These are phyloP conservation scores for Calonectria hawksworthii DNA, from an alignment of 2,329 filamentous ascomycete genomes.

Conservation along the genomic window DNA sequence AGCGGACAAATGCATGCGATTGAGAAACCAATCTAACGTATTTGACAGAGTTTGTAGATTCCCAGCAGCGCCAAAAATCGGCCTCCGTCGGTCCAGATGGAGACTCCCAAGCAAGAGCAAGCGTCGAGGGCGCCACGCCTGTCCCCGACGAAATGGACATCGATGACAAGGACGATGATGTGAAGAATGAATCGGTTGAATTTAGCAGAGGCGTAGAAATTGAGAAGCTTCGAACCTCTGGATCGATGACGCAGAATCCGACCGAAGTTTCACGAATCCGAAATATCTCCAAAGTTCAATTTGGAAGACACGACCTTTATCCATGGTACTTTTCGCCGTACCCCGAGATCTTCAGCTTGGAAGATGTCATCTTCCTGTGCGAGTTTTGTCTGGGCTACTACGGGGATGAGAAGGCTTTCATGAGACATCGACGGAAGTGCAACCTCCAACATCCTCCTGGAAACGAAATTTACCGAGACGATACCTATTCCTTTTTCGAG, in stretches of 20 bases:
- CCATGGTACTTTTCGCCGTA: slow-evolving; percentile 99
- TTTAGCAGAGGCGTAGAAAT: slow-evolving; percentile 93
- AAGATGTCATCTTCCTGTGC: slow-evolving; percentile 94
- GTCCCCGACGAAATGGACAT: slow-evolving; percentile 67
- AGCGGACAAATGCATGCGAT: slow-evolving; percentile 2
- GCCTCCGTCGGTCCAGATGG: slow-evolving; percentile 58
- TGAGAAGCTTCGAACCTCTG: slow-evolving; percentile 92
- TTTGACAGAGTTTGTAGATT: slow-evolving; percentile 61
- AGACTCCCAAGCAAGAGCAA: slow-evolving; percentile 60
- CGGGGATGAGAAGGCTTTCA: slow-evolving; percentile 84
- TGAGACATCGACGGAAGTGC: slow-evolving; percentile 90
- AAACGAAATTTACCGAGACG: slow-evolving; percentile 98
- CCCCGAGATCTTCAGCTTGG: slow-evolving; percentile 87
- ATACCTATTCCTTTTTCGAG: slow-evolving; percentile 95
- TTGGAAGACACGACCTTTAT: slow-evolving; percentile 91
- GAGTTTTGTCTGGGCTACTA: slow-evolving; percentile 97
- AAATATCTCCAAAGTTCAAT: slow-evolving; percentile 94
- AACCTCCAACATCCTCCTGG: slow-evolving; percentile 92
- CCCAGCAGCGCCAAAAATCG: slow-evolving; percentile 61
- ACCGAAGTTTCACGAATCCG: slow-evolving; percentile 96
- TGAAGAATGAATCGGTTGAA: slow-evolving; percentile 64
- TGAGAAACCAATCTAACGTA: background rate
- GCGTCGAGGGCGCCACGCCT: slow-evolving; percentile 61
- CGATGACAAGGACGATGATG: slow-evolving; percentile 63
- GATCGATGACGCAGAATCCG: slow-evolving; percentile 99